Evolutionary conservation across 1,284 basidiomycete species (phyloP), one percentile per base, ranked within the genome.

Genomic region (Boletus semigastroideus): DNA sequence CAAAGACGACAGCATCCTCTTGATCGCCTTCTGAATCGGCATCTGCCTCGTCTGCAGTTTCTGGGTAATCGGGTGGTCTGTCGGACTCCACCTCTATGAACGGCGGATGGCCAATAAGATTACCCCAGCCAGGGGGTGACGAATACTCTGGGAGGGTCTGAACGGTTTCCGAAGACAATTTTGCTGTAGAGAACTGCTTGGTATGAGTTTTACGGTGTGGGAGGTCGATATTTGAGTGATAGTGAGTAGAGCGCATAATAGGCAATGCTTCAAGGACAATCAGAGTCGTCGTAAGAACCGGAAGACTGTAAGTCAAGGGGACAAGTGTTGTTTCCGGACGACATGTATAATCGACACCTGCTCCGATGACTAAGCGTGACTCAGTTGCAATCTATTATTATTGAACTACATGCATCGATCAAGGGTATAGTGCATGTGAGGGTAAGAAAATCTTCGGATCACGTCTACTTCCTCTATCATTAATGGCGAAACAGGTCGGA

Each of bases 11-110:
- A 36, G 59, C 27, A 33, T 49, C 56, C 42, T 53, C 56, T 42
- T 53, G 50, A 11, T 68, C 64, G 4, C 19, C 66, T 52, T 81
- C 78, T 4, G 81, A 80, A 62, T 90, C 87, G 45, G 80, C 82
- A 75, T 90, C 87, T 17, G 78, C 85, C 62, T 89, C 87, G 63
- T 88, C 83, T 56, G 85, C 83, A 54, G 84, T 85, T 60, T 86
- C 83, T 46, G 84, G 78, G 60, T 90, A 90, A 63, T 87, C 84
- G 34, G 87, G 87, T 5, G 87, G 87, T 42, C 72, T 76, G 64
- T 88, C 84, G 25, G 73, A 61, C 42, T 74, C 69, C 19, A 73
- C 71, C 42, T 42, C 68, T 28, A 52, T 37, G 22, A 62, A 55
- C n/a, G 34, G 36, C n/a, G 34, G 22, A 14, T 49, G 42, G 8